Percentiles rank a stretch among this genome's conserved stretches.
Conservation (phyloP, 768 basidiomycete genomes). For the Mrakia frigida region DNA sequence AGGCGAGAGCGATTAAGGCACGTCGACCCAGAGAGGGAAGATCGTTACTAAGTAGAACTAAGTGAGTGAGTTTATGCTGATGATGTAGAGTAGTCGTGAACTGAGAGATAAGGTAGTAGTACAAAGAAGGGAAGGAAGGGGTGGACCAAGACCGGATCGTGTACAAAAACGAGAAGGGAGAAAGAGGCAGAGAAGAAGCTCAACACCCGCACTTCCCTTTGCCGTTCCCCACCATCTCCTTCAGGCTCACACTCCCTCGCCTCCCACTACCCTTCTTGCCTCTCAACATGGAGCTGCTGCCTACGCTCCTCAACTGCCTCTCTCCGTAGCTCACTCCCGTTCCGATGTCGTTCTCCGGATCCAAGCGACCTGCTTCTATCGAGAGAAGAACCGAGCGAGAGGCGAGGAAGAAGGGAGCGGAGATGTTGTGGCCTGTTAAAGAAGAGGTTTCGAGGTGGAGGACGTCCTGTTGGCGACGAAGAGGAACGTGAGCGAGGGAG, state of each 20-base stretch:
- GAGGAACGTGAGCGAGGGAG: not conserved
- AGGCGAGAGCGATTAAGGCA: no score
- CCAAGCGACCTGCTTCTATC: slow-evolving; percentile 82
- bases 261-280: not conserved
- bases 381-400: slow-evolving; percentile 82
- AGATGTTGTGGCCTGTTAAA: slow-evolving; percentile 83
- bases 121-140: no score
- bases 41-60: no score
- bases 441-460: slow-evolving; percentile 94
- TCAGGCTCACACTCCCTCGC: slow-evolving; percentile 19
- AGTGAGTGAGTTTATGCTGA: no score
- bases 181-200: not conserved
- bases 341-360: slow-evolving; percentile 81
- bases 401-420: slow-evolving; percentile 73
- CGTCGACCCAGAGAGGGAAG: no score
- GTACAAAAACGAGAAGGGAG: not conserved
- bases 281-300: slow-evolving; percentile 80
- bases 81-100: no score
- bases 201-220: slow-evolving; percentile 12
- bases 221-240: slow-evolving; percentile 19
- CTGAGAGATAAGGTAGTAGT: no score
- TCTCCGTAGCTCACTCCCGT: slow-evolving; percentile 97
- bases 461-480: slow-evolving; percentile 56
- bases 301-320: slow-evolving; percentile 81
- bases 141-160: no score